Evolutionary conservation across 2,329 filamentous ascomycete genomes (phyloP).

Genomic region (Endoconidiophora polonica): DNA sequence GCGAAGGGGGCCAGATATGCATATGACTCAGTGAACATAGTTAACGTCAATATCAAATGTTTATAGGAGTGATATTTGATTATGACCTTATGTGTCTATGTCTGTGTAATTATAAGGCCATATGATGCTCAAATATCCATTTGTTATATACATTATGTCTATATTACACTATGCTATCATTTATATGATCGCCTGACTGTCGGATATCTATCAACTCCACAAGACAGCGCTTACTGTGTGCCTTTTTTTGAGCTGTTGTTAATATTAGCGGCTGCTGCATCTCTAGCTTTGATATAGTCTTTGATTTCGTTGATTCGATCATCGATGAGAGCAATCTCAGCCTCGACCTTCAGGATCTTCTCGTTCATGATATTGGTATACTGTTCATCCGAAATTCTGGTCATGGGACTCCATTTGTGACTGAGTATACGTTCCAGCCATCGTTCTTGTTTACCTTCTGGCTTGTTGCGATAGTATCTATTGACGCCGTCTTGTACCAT

Average conservation of each 20-base stretch:
- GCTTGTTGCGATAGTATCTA: constrained; percentile 23
- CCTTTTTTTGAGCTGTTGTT: too few relatives aligned
- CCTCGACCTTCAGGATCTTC: constrained; percentile 54
- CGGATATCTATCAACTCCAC: too few relatives aligned
- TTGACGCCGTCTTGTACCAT: constrained; percentile 25
- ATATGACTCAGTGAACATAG: too few relatives aligned
- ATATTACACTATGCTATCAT: too few relatives aligned
- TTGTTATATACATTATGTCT: too few relatives aligned
- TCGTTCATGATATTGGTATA: constrained; percentile 56
- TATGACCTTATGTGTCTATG: too few relatives aligned
- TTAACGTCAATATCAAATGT: too few relatives aligned
- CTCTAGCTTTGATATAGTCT: constrained; percentile 8
- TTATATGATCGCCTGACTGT: too few relatives aligned
- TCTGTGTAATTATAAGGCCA: too few relatives aligned
- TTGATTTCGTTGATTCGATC: constrained; percentile 44
- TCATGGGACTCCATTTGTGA: constrained; percentile 56
- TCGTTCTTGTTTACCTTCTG: constrained; percentile 13
- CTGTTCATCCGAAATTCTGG: constrained; percentile 52
- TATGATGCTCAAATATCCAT: too few relatives aligned
- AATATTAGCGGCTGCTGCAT: background rate
- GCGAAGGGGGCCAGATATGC: background rate
- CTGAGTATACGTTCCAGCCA: constrained; percentile 25
- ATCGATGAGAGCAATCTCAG: constrained; percentile 62
- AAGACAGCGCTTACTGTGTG: background rate
- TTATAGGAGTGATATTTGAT: too few relatives aligned